Conservation (phyloP, 116 monocot genomes). For the Posidonia oceanica region DNA sequence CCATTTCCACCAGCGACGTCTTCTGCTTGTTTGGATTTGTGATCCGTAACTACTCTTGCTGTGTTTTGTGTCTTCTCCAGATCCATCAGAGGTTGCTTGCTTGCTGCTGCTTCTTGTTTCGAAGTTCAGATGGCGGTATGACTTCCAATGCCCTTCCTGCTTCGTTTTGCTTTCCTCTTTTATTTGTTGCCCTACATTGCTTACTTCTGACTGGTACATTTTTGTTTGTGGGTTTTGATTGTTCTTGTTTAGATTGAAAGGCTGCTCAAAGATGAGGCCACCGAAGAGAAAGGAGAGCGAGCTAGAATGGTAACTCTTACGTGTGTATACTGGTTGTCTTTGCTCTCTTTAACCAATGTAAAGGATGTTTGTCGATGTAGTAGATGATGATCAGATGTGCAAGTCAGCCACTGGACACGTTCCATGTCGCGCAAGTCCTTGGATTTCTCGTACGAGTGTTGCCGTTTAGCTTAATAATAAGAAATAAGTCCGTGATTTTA, state of each 20-base stretch:
- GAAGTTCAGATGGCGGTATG: slow-evolving; percentile 2
- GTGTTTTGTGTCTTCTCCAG: no score
- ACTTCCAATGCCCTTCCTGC: not conserved
- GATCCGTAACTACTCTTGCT: no score
- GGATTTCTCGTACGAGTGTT: no score
- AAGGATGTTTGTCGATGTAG: not conserved
- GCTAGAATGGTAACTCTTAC: slow-evolving; percentile 64
- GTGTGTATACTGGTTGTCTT: no score
- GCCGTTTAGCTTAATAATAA: no score
- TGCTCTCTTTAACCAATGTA: not conserved
- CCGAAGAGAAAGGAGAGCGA: slow-evolving; percentile 94
- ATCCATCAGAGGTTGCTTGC: no score
- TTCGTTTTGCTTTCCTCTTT: not conserved
- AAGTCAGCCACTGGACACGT: no score
- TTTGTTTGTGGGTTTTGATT: not conserved
- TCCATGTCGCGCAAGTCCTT: no score
- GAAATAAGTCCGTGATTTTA: no score
- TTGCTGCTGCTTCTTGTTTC: not conserved
- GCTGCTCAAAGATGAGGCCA: slow-evolving; percentile 89
- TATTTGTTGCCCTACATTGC: not conserved
- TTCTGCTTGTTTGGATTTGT: no score
- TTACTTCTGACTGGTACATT: not conserved
- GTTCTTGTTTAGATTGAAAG: slow-evolving; percentile 32
- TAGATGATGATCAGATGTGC: not conserved
- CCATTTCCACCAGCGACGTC: no score